Conservation (phyloP, 176 grass and related monocot species). For the Musa troglodytarum region DNA sequence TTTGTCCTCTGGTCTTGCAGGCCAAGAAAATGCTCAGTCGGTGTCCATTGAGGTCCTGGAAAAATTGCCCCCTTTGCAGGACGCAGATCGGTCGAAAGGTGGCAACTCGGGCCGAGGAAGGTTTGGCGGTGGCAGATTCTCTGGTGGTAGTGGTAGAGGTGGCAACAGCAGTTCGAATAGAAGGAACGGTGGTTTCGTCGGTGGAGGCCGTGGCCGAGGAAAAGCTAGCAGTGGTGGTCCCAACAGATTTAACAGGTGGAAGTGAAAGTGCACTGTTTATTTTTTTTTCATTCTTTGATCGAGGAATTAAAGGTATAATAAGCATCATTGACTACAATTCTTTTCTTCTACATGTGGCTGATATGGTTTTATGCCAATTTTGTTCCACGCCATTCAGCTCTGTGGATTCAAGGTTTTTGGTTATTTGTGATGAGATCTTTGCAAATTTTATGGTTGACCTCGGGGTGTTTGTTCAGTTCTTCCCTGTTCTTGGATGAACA, state of each 20-base stretch:
- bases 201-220: conserved; percentile 5
- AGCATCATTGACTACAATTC: too few species aligned
- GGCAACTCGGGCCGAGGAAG: conserved; percentile 29
- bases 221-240: conserved; percentile 28
- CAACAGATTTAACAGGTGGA: conserved; percentile 55
- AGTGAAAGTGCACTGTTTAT: too few species aligned
- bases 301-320: too few species aligned
- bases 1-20: conserved; percentile 15
- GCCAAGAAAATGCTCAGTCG: conserved; percentile 44
- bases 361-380: too few species aligned
- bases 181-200: conserved; percentile 30
- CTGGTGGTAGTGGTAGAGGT: conserved; percentile 32
- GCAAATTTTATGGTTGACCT: too few species aligned
- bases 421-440: too few species aligned
- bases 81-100: conserved; percentile 38
- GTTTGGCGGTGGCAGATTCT: conserved; percentile 37
- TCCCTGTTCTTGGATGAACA: too few species aligned
- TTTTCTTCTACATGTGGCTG: too few species aligned
- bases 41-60: conserved; percentile 65
- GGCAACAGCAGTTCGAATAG: conserved; percentile 6
- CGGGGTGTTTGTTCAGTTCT: too few species aligned
- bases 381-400: too few species aligned
- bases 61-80: conserved; percentile 71
- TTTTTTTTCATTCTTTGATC: too few species aligned
- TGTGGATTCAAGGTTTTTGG: too few species aligned